Base-by-base conservation (phyloP, 83 land plant genomes). In the Picea abies region DNA sequence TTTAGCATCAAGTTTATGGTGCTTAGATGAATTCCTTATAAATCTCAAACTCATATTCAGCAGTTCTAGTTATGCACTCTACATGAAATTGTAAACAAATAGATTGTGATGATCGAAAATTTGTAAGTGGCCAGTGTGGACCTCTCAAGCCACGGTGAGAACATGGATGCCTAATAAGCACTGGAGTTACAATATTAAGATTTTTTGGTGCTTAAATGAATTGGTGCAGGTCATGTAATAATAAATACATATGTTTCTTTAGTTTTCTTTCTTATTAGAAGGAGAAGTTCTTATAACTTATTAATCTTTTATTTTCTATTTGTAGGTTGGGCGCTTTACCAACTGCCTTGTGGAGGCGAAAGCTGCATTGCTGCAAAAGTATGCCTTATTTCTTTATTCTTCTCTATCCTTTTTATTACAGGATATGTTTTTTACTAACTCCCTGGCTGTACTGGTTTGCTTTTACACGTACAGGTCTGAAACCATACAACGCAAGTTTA, bases 261-360 rank as follows among this genome's bases (percentile, higher is more conserved):
- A 11, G 12, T 52, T 52, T 44, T 52, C 56, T 52, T 52, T 9
- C 56, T 52, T 11, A 52, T 10, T 52, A 52, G 14, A 52, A 44
- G 47, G 47, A 0, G 6, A 44, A 44, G 47, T 44, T 49, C 3
- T 49, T 52, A 10, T 52, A 52, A 52, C 11, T 52, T 52, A 52
- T 52, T 52, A 52, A 52, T 52, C 56, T 52, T 64, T 61, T 67
- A 12, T 77, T 63, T 37, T 80, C 29, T 56, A 41, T 65, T 37
- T 88, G 79, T 89, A 95, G 97, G 97, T 95, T 61, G 89, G 94
- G n/a, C 86, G 92, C 41, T 93, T 95, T 86, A 88, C 90, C 16
- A 88, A 94, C 67, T 91, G 92, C 83, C 84, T 93, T 80, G 85
- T 91, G 68, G 92, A 91, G 65, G 92, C 95, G 11, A 88, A 86